These are phyloP conservation scores for Achaetomiella virescens DNA, from an alignment of 495 filamentous ascomycete species.

Conservation along the genomic window DNA sequence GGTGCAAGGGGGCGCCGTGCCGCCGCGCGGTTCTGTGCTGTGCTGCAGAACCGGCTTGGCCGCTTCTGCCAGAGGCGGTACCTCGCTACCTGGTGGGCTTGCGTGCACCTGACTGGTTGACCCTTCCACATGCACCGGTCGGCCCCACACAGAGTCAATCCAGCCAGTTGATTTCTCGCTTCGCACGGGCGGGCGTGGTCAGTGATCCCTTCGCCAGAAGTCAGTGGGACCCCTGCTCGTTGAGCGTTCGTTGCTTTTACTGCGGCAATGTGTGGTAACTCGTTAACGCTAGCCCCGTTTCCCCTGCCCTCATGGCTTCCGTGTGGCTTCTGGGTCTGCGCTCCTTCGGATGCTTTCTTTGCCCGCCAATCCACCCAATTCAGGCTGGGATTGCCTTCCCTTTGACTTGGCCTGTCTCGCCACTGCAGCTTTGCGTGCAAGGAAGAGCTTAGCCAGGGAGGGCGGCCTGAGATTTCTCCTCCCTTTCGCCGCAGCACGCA, in stretches of 20 bases:
- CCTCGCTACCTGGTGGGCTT: conserved; percentile 1
- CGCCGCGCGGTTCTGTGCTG: conserved; percentile 12
- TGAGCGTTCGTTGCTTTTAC: too few relatives aligned
- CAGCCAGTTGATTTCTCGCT: conserved; percentile 13
- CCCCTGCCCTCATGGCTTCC: not conserved
- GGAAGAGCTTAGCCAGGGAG: not conserved
- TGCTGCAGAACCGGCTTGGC: conserved; percentile 9
- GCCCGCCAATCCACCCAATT: not conserved
- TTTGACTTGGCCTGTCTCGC: not conserved
- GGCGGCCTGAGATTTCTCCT: not conserved
- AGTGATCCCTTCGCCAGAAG: too few relatives aligned
- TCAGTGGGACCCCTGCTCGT: too few relatives aligned
- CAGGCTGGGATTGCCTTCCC: not conserved
- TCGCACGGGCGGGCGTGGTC: too few relatives aligned
- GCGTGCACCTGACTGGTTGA: not conserved
- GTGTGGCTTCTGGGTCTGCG: not conserved
- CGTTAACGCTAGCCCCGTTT: not conserved
- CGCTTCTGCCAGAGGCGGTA: not conserved
- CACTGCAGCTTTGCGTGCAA: not conserved
- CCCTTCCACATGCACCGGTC: conserved; percentile 2
- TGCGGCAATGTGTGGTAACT: too few relatives aligned
- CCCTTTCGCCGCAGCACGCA: not conserved
- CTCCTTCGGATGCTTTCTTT: too few relatives aligned
- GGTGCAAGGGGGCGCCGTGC: conserved; percentile 26
- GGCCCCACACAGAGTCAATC: not conserved